These are phyloP conservation scores for Talaromyces islandicus DNA, from an alignment of 2,329 filamentous ascomycete species.

Conservation along the genomic window DNA sequence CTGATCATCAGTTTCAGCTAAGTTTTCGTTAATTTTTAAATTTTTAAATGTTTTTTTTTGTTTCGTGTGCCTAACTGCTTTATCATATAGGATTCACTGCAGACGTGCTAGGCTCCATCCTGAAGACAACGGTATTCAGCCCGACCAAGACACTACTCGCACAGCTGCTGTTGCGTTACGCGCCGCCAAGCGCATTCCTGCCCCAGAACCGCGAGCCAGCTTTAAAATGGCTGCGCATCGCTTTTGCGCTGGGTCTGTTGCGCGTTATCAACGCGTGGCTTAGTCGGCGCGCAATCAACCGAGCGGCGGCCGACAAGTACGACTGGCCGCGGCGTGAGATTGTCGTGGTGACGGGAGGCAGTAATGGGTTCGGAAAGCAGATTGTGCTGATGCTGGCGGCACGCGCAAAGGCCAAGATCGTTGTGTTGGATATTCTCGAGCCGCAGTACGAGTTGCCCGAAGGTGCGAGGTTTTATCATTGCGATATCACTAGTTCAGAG, in stretches of 20 bases:
- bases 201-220: slow-evolving; percentile 22
- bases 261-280: slow-evolving; percentile 47
- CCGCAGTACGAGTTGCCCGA: slow-evolving; percentile 35
- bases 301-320: slow-evolving; percentile 28
- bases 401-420: slow-evolving; percentile 56
- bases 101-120: slow-evolving; percentile 53
- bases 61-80: not conserved
- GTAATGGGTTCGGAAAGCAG: slow-evolving; percentile 64
- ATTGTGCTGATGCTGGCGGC: slow-evolving; percentile 62
- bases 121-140: slow-evolving; percentile 59
- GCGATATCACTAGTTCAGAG: slow-evolving; percentile 20
- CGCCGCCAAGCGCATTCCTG: slow-evolving; percentile 36
- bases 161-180: slow-evolving; percentile 58
- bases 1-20: not conserved
- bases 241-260: slow-evolving; percentile 50
- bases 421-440: slow-evolving; percentile 64
- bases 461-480: slow-evolving; percentile 20
- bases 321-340: slow-evolving; percentile 59
- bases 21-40: not conserved
- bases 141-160: slow-evolving; percentile 60
- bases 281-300: slow-evolving; percentile 46
- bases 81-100: slow-evolving; percentile 45
- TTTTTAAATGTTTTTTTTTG: not conserved
- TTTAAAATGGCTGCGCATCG: slow-evolving; percentile 47
- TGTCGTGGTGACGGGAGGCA: slow-evolving; percentile 68